Evolutionary conservation across 441 rosid species (phyloP), one percentile per base, ranked within the genome.

Genomic region (Gossypium davidsonii): DNA sequence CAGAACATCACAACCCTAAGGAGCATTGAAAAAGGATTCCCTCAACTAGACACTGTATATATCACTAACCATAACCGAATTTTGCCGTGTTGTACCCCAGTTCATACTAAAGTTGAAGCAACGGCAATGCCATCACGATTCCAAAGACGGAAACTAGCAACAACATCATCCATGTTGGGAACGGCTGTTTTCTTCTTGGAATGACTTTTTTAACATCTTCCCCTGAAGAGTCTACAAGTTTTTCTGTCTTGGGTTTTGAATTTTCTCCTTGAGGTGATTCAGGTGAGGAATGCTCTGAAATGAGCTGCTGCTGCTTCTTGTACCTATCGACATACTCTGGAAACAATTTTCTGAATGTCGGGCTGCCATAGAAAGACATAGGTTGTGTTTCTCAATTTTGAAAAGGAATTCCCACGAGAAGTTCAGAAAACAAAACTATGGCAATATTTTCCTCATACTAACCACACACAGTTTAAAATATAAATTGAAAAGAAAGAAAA

Each of bases 51-150:
- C 39, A 68, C 70, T 46, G 71, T 67, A 70, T 64, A 31, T 25
- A 37, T 56, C 49, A 55, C 81, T 72, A 77, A 80, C 55, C 73
- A 53, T 70, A 74, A 75, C 42, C 57, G 11, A 69, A 2, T 44
- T 48, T 71, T 60, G 72, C 67, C 74, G 58, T 56, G 70, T 10
- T 52, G 57, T 52, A 12, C 55, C 44, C 74, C 3, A 20, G 23
- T 31, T 31, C 34, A 21, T 55, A 65, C 90, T 83, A 91, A 72
- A 88, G 94, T 78, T 95, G 97, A 73, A 95, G 97, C 76, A 95
- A 80, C 56, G 99, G 98, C 80, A 95, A 82, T 0, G 98, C 94
- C 99, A 95, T 95, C 61, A 93, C 96, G 10, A 93, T 74, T 52
- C 57, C 57, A 20, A 52, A 52, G 57, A 49, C 83, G 4, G 98